phyloP scores from a whole-genome alignment of 2,329 filamentous ascomycete genomes.

The Fusarium udum region DNA sequence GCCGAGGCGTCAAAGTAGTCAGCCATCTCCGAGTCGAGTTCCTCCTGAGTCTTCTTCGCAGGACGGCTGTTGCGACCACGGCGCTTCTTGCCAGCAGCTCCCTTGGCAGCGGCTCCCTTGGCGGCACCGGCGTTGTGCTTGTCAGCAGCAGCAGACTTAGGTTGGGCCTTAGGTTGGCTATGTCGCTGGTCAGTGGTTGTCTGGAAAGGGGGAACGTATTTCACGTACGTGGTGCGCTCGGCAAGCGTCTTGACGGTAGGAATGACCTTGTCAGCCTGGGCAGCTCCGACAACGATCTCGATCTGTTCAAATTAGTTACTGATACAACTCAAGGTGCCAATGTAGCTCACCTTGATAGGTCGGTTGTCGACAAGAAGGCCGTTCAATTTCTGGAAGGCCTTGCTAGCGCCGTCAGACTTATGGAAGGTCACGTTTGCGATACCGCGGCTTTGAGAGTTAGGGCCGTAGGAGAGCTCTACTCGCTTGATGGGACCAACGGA shows the following conservation, averaged over 20 bases:
- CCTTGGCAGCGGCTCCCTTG: conserved; percentile 55
- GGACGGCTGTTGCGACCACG: conserved; percentile 67
- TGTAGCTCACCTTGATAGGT: conserved; percentile 80
- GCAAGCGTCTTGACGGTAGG: conserved; percentile 76
- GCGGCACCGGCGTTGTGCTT: conserved; percentile 69
- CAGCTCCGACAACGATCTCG: conserved; percentile 87
- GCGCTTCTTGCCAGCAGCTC: conserved; percentile 61
- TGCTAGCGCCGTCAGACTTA: conserved; percentile 82
- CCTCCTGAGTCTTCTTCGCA: conserved; percentile 89
- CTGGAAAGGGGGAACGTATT: background rate
- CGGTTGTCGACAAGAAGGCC: conserved; percentile 89
- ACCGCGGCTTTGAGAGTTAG: conserved; percentile 89
- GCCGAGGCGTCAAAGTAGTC: conserved; percentile 80
- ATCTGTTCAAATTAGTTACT: conserved; percentile 66
- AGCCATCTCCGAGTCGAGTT: conserved; percentile 96
- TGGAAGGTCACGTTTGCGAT: conserved; percentile 89
- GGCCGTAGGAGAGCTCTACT: conserved; percentile 91
- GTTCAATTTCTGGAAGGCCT: conserved; percentile 85
- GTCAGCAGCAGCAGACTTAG: conserved; percentile 80
- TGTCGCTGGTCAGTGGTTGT: conserved; percentile 16
- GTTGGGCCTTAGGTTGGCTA: conserved; percentile 60
- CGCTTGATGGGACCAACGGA: conserved; percentile 90
- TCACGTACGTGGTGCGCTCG: conserved; percentile 78
- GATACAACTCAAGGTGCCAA: background rate
- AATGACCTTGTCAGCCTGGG: conserved; percentile 72